Evolutionary conservation across 176 grass and related monocot species (phyloP).

Genomic region (bread wheat (Triticum aestivum)): DNA sequence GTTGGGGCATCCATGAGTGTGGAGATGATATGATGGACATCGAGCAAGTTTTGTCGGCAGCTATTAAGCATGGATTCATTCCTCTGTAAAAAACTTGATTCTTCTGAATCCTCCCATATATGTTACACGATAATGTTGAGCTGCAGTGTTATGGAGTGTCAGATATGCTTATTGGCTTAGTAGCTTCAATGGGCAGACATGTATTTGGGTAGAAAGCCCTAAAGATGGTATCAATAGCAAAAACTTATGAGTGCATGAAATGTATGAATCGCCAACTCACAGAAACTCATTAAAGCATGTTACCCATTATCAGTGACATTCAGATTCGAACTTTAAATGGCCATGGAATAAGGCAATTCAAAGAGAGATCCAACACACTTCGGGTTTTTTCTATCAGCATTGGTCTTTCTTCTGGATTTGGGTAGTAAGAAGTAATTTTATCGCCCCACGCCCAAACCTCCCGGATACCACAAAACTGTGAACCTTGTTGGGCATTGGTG

Average conservation of each 20-base stretch:
- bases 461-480: background rate
- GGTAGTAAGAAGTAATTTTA: no score
- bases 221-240: background rate
- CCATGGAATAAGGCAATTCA: background rate
- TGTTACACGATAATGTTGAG: background rate
- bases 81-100: conserved; percentile 36
- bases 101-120: conserved; percentile 15
- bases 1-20: no score
- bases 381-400: background rate
- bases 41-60: no score
- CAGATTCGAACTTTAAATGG: background rate
- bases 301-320: background rate
- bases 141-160: background rate
- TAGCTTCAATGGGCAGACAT: background rate
- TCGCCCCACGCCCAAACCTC: background rate
- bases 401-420: background rate
- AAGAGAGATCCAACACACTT: background rate
- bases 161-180: background rate
- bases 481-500: background rate
- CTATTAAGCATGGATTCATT: background rate
- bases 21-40: no score
- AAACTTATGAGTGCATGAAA: background rate
- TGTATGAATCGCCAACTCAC: background rate
- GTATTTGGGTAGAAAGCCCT: background rate
- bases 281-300: background rate